phyloP scores from a whole-genome alignment of 1,284 basidiomycete species.

The Hypsizygus ulmarius region DNA sequence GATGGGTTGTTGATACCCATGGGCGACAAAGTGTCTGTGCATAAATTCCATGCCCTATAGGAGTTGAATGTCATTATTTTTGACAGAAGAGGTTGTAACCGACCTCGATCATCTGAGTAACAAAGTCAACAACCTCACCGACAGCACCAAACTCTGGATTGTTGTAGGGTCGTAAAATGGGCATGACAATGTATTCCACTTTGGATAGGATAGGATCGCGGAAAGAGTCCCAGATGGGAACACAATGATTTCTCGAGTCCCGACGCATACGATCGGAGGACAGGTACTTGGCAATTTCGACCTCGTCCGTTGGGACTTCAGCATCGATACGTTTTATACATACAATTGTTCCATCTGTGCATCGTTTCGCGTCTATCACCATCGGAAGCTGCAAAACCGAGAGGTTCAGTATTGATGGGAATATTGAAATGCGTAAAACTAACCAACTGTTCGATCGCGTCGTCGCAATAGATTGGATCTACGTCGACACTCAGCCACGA shows the following conservation, averaged over 20 bases:
- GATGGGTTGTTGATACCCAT: constrained; percentile 24
- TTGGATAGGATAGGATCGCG: constrained; percentile 20
- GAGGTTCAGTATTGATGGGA: no score
- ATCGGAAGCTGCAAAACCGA: no score
- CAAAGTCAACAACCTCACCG: constrained; percentile 31
- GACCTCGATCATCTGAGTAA: constrained; percentile 29
- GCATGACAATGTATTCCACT: constrained; percentile 29
- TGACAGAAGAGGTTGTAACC: background rate
- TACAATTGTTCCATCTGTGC: background rate
- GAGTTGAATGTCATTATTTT: background rate
- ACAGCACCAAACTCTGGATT: constrained; percentile 28
- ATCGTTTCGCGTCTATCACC: no score
- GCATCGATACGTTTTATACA: constrained; percentile 9
- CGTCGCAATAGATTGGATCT: background rate
- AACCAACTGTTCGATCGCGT: background rate
- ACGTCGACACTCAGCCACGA: background rate
- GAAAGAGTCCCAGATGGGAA: constrained; percentile 28
- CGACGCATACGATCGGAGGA: constrained; percentile 9
- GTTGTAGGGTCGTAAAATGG: constrained; percentile 26
- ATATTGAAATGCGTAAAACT: background rate
- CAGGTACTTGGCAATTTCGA: constrained; percentile 15
- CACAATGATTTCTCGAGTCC: constrained; percentile 29
- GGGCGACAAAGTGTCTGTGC: constrained; percentile 30
- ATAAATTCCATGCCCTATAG: constrained; percentile 30
- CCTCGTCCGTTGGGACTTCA: constrained; percentile 8